Evolutionary conservation across 345 rosid species (phyloP), one percentile per base, ranked within the genome.

Genomic region (Hypericum perforatum): DNA sequence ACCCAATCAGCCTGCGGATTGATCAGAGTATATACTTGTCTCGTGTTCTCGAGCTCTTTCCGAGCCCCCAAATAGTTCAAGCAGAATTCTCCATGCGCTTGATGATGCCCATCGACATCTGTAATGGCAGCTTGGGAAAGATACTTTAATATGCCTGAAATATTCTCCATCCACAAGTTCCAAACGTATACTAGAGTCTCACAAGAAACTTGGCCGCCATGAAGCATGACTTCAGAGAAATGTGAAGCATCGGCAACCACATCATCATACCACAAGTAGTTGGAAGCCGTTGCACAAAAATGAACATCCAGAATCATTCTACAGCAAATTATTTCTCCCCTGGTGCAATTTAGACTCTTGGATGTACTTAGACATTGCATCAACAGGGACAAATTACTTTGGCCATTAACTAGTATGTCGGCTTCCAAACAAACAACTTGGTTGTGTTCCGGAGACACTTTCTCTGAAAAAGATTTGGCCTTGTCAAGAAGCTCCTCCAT

Each of bases 171-270:
- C 80, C 77, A 72, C 16, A 60, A 63, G 40, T 63, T 74, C 85
- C 85, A 80, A 49, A 64, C 71, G 70, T 62, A 61, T 41, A 74
- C 53, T 36, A 74, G 69, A 2, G 74, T 66, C 50, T 74, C 76
- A 39, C 52, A 5, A 2, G 76, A 69, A 43, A 67, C 64, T 54
- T 51, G 43, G 14, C 62, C 37, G 11, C 16, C 5, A n/a, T 13
- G 43, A 54, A 45, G 15, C 43, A 9, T 47, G 22, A 11, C 61
- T 32, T 66, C 66, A 14, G 74, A 51, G 45, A 53, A 38, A 14
- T 38, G 41, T 41, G 1, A 46, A 6, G 39, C 52, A 60, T 78
- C 64, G 4, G 50, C 41, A 14, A 62, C 50, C 15, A 69, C 12
- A 40, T 62, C 64, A 63, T 51, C 59, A 38, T 68, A 66, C 76